Base-by-base conservation (phyloP, 2,329 filamentous ascomycete genomes). In the Truncatella angustata region DNA sequence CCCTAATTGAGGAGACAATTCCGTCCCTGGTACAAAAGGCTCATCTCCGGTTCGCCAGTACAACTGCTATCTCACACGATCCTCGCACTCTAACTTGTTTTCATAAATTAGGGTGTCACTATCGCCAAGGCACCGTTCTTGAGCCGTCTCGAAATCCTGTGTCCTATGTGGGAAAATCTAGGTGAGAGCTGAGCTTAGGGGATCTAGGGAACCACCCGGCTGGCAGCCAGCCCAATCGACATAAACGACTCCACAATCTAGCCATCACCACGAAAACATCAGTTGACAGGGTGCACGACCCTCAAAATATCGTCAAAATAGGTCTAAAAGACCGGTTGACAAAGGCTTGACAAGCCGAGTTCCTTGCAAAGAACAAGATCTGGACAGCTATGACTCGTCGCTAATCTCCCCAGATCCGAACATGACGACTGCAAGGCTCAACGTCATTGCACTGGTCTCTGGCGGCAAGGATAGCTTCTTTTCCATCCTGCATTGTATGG, bases 401-500 rank as follows among this genome's bases (percentile, higher is more conserved):
- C 43, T 35, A 28, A 46, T 34, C 26, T 46, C 26, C 43, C 30
- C 24, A 14, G 20, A 44, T 12, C 18, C 20, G 21, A 43, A 28
- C 10, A 79, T 77, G 75, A 61, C 72, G 51, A 59, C 66, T 53
- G 72, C 75, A 36, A 57, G 53, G 56, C 73, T 87, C 58, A 87
- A 92, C 60, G 91, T 97, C 57, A 92, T 99, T 61, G 93, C 90
- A 46, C 78, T 99, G 56, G 87, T 99, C 58, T 99, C 94, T 18
- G 94, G 94, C 54, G 94, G 94, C 59, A 99, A 99, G 73, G 94
- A 99, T 75, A 97, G 93, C 58, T 87, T 99, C 70, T 97, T 89
- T 75, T 93, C 90, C 18, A 81, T 96, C 59, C 81, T 97, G 53
- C 94, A 99, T 74, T 97, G 92, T 70, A 77, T 91, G 58, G 83